Evolutionary conservation across 2,329 filamentous ascomycete genomes (phyloP).

Genomic region (Cryphonectria nitschkei): DNA sequence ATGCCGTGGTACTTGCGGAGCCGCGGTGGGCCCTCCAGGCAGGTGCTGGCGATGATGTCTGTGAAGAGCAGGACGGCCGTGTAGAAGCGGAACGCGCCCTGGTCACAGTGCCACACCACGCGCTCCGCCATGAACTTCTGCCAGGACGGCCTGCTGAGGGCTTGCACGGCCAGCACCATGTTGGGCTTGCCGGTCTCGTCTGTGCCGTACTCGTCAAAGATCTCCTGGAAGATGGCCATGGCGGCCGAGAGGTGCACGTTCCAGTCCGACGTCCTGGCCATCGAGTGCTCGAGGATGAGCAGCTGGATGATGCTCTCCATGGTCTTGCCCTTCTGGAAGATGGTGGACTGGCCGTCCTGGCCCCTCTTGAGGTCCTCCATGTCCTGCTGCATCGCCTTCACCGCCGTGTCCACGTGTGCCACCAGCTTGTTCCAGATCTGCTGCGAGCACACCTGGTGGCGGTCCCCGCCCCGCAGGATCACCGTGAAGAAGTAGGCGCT

Average conservation of each 20-base stretch:
- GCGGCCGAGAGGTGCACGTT: constrained; percentile 55
- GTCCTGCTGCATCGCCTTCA: constrained; percentile 66
- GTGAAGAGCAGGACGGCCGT: constrained; percentile 51
- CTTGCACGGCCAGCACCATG: constrained; percentile 17
- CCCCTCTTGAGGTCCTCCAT: constrained; percentile 26
- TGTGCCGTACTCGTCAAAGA: constrained; percentile 44
- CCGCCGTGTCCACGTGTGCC: constrained; percentile 48
- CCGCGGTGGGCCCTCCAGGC: constrained; percentile 46
- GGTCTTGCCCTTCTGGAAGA: constrained; percentile 33
- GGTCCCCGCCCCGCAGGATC: constrained; percentile 41
- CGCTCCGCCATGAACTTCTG: constrained; percentile 36
- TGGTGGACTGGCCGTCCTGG: constrained; percentile 20
- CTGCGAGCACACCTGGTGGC: constrained; percentile 41
- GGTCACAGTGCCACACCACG: constrained; percentile 48
- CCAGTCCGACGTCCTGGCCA: constrained; percentile 51
- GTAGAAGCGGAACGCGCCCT: constrained; percentile 53
- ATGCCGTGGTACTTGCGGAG: constrained; percentile 47
- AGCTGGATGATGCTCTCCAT: constrained; percentile 58
- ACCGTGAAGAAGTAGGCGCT: constrained; percentile 61
- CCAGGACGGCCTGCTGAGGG: constrained; percentile 40
- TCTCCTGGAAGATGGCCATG: constrained; percentile 52
- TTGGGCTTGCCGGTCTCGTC: constrained; percentile 38
- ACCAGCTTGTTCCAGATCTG: constrained; percentile 46
- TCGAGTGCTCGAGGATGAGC: constrained; percentile 55
- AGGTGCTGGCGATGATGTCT: constrained; percentile 55